phyloP scores from a whole-genome alignment of 352 stramenopile species.

The Pythium plurisporium region DNA sequence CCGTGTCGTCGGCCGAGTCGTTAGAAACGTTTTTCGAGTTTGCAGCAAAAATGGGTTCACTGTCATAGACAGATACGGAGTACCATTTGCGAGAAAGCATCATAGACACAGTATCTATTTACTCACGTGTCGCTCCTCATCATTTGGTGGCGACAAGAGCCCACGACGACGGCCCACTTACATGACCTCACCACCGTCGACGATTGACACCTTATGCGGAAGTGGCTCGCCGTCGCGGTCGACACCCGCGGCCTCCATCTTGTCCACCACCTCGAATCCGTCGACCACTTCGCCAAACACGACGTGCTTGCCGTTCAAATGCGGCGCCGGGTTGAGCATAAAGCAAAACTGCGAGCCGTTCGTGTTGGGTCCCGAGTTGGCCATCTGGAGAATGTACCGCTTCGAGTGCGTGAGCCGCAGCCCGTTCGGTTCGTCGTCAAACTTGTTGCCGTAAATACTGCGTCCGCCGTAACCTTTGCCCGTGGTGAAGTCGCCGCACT shows the following conservation, averaged over 20 bases:
- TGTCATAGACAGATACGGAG: slow-evolving; percentile 22
- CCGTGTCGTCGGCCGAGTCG: slow-evolving; percentile 51
- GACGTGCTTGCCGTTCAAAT: slow-evolving; percentile 97
- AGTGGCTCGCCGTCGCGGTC: slow-evolving; percentile 55
- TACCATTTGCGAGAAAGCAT: background rate
- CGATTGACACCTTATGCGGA: slow-evolving; percentile 71
- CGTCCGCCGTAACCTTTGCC: slow-evolving; percentile 76
- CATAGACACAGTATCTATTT: slow-evolving; percentile 8
- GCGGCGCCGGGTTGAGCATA: slow-evolving; percentile 91
- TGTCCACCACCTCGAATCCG: slow-evolving; percentile 90
- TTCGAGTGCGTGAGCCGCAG: slow-evolving; percentile 83
- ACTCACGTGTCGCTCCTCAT: background rate
- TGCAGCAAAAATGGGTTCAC: slow-evolving; percentile 47
- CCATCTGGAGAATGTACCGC: slow-evolving; percentile 73
- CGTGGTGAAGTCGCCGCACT: slow-evolving; percentile 42
- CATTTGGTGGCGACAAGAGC: background rate
- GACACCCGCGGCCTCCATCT: slow-evolving; percentile 84
- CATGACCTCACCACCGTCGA: slow-evolving; percentile 68
- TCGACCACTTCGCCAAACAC: slow-evolving; percentile 95
- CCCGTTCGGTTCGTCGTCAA: slow-evolving; percentile 78
- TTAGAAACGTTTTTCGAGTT: slow-evolving; percentile 62
- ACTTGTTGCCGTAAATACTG: slow-evolving; percentile 88
- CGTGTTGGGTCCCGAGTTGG: slow-evolving; percentile 94
- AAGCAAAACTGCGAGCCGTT: slow-evolving; percentile 99
- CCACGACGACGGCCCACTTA: too few species aligned